These are phyloP conservation scores for Trichocomaceae sp. DNA, from an alignment of 2,329 filamentous ascomycete genomes.

Conservation along the genomic window DNA sequence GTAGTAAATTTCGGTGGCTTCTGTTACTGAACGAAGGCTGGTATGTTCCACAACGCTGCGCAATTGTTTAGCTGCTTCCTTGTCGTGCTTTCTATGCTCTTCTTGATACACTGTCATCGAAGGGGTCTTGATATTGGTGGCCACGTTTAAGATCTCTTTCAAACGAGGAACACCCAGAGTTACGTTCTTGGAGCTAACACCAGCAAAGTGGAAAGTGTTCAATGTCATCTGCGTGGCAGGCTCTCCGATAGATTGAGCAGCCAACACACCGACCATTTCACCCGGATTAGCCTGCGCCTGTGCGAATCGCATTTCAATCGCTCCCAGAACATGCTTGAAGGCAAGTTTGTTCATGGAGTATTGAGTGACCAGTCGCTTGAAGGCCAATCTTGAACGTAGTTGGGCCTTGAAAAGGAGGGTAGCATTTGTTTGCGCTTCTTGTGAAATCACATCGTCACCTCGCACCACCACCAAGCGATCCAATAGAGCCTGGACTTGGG, in stretches of 20 bases:
- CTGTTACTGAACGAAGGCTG: constrained; percentile 82
- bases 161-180: constrained; percentile 97
- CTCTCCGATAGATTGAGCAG: constrained; percentile 97
- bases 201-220: constrained; percentile 99
- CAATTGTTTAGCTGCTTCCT: constrained; percentile 76
- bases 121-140: constrained; percentile 96
- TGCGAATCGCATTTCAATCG: constrained; percentile 81
- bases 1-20: constrained; percentile 93
- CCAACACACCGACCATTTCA: constrained; percentile 97
- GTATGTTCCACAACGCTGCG: constrained; percentile 92
- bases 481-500: constrained; percentile 66
- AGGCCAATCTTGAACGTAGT: constrained; percentile 79
- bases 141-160: constrained; percentile 98
- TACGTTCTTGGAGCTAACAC: constrained; percentile 99
- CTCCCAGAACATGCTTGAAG: constrained; percentile 85
- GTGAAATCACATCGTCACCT: constrained; percentile 72
- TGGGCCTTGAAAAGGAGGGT: constrained; percentile 90
- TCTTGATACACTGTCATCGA: constrained; percentile 90
- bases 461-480: constrained; percentile 77
- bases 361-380: constrained; percentile 82
- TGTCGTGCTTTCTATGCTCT: constrained; percentile 53
- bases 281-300: constrained; percentile 81
- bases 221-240: constrained; percentile 98
- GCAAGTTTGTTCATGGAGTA: constrained; percentile 84
- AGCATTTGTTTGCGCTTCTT: constrained; percentile 79